Evolutionary conservation across 2,329 filamentous ascomycete species (phyloP).

Genomic region (Stagonosporopsis vannaccii): DNA sequence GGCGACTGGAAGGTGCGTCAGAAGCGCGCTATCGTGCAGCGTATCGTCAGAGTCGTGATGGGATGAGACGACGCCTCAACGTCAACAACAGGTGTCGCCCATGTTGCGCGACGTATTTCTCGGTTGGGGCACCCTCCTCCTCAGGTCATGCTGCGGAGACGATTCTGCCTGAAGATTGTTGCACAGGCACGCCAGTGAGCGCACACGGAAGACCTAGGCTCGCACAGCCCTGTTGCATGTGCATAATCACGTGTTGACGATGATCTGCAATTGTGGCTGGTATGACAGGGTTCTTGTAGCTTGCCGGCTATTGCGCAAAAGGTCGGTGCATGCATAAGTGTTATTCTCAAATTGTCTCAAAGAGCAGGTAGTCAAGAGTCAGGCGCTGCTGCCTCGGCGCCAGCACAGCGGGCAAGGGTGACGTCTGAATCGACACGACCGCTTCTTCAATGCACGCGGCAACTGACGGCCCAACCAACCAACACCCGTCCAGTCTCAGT

Average conservation of each 20-base stretch:
- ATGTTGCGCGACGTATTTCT: slow-evolving; percentile 16
- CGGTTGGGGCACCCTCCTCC: background rate
- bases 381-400: background rate
- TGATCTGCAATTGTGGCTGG: slow-evolving; percentile 16
- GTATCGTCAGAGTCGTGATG: slow-evolving; percentile 14
- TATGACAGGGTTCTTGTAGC: background rate
- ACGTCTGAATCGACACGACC: slow-evolving; percentile 2
- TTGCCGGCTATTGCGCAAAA: background rate
- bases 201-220: slow-evolving; percentile 24
- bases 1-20: slow-evolving; percentile 12
- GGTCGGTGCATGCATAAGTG: background rate
- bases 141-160: slow-evolving; percentile 5
- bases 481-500: slow-evolving; percentile 10
- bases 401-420: slow-evolving; percentile 1
- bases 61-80: slow-evolving; percentile 16
- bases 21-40: background rate
- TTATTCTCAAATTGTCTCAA: background rate
- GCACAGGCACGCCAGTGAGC: slow-evolving; percentile 23
- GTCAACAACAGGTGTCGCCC: slow-evolving; percentile 16
- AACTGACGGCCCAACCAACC: background rate
- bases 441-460: background rate
- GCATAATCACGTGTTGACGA: slow-evolving; percentile 39
- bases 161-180: slow-evolving; percentile 18
- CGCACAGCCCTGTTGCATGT: slow-evolving; percentile 21
- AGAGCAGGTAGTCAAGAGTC: background rate